Evolutionary conservation across 192 early-diverging fungal species (phyloP), one percentile per base, ranked within the genome.

Genomic region (Coemansia aciculifera): DNA sequence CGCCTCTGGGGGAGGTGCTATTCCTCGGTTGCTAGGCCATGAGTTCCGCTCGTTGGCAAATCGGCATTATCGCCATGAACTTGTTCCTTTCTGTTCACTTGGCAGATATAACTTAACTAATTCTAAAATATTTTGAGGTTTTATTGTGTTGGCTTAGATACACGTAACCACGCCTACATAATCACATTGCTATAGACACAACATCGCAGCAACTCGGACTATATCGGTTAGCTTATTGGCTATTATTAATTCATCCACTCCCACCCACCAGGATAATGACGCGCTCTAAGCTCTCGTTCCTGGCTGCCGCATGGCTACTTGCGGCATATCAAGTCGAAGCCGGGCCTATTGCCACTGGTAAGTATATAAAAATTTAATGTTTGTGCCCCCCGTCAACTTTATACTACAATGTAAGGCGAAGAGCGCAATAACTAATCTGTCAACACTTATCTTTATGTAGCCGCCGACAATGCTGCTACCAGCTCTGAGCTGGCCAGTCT

Each of bases 221-320:
- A 31, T 9, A 56, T 56, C 52, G 23, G 27, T 27, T 27, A 27
- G 27, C 27, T 27, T 27, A 27, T 27, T 27, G 27, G 52, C 27
- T 17, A 29, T 29, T 29, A 17, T 43, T 46, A 11, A 19, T 31
- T 64, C 46, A 11, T 9, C 23, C 23, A 9, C 21, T 51, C 11
- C 38, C 29, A 52, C 59, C 24, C 19, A 38, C 42, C 21, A 46
- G 62, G 69, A 62, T 46, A 77, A 81, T 81, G 79, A 59, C 79
- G 60, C 79, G 79, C 79, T 62, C 71, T 64, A 69, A 66, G 54
- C 42, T 75, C 61, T 76, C 79, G 15, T 36, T 76, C 21, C 56
- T 81, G 68, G 79, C 79, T n/a, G 74, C 60, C 23, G 79, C 74
- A 62, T 81, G 79, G 79, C 59, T 81, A 57, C 68, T 81, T 61